phyloP scores from a whole-genome alignment of 352 stramenopile species.

The Phytophthora ramorum region DNA sequence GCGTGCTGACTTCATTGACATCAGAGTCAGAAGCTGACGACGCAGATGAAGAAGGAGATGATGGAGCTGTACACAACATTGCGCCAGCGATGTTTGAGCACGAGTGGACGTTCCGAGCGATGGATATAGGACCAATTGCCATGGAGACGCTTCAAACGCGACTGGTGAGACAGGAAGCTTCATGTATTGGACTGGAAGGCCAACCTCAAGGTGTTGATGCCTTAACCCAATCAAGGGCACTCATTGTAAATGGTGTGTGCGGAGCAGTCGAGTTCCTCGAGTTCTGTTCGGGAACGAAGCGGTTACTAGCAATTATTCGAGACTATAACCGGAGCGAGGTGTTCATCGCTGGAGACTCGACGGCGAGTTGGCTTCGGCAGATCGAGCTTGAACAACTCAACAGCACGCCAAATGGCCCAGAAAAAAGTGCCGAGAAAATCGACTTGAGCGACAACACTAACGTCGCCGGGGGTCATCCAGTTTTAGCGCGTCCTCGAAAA shows the following conservation, averaged over 20 bases:
- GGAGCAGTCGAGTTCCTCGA: slow-evolving; percentile 63
- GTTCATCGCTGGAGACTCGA: slow-evolving; percentile 38
- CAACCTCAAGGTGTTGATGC: not conserved
- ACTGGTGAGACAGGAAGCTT: not conserved
- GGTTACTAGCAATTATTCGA: slow-evolving; percentile 27
- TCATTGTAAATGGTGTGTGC: slow-evolving; percentile 62
- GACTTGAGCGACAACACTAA: not conserved
- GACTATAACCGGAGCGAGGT: slow-evolving; percentile 7
- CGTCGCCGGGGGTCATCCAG: not conserved
- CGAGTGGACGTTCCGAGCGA: slow-evolving; percentile 69
- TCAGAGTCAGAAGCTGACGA: slow-evolving; percentile 39
- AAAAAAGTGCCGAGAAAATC: not conserved
- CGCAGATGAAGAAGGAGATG: slow-evolving; percentile 34
- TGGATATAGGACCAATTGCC: slow-evolving; percentile 66
- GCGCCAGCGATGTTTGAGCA: slow-evolving; percentile 34
- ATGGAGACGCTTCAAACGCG: slow-evolving; percentile 37
- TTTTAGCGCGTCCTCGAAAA: not conserved
- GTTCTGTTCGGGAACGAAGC: slow-evolving; percentile 51
- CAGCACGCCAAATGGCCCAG: not conserved
- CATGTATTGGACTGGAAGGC: slow-evolving; percentile 1
- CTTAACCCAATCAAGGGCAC: not conserved
- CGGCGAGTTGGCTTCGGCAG: slow-evolving; percentile 30
- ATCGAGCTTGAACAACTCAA: slow-evolving; percentile 22
- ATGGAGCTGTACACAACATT: not conserved
- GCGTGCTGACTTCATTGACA: slow-evolving; percentile 29